Base-by-base conservation (phyloP, 2,329 filamentous ascomycete species). In the Malbranchea cinnamomea region DNA sequence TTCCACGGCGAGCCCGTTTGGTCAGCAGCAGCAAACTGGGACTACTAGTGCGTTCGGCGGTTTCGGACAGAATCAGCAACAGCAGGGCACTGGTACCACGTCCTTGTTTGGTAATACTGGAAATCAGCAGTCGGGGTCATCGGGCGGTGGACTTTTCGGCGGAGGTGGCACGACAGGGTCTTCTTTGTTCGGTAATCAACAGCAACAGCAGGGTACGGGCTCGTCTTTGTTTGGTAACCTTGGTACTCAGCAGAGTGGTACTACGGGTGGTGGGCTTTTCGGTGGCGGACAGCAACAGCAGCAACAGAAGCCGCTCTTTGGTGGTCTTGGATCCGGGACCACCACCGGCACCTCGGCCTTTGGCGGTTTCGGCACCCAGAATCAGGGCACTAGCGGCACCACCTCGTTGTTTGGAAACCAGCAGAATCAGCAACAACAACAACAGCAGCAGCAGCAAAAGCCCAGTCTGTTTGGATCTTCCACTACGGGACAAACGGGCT, bases 371-470 rank as follows among this genome's bases (percentile, higher is more conserved):
- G 34, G 32, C 23, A 45, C 46, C 31, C 36, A 47, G 44, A 20
- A 41, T 63, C 36, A 35, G 23, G n/a, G n/a, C n/a, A n/a, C n/a
- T 26, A 46, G 41, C 44, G 32, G 39, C 18, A 27, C 27, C 12
- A 45, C 49, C 18, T 47, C 53, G 26, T 48, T 63, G 8, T 62
- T 62, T 30, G 58, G 56, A n/a, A 22, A 22, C 10, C 9, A 18
- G 15, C 26, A 17, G 17, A 19, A 26, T 9, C 35, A 37, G 22
- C 36, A 32, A 26, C 29, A 46, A 43, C 25, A 55, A 45, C 49
- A 64, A 41, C 57, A 52, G 26, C 67, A 71, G 41, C 61, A 60
- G 44, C 62, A 67, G 40, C 58, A 63, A 32, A 71, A 71, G 42
- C 64, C 70, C 3, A 57, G 62, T n/a, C 43, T 73, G 9, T 74